These are phyloP conservation scores for Staphylotrichum tortipilum DNA, from an alignment of 495 filamentous ascomycete species.

Conservation along the genomic window DNA sequence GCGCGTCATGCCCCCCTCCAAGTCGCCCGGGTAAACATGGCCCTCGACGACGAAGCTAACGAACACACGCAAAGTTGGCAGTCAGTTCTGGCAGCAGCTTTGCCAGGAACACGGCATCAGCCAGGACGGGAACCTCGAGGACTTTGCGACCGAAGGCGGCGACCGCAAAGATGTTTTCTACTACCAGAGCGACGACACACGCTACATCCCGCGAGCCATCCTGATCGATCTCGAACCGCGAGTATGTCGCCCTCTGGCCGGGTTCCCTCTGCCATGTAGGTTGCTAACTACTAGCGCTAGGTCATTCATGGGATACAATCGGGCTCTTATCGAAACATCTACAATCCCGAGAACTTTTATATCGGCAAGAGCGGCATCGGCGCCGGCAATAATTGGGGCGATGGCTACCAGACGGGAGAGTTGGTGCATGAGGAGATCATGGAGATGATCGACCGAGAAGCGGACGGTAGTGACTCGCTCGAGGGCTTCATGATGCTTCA, in stretches of 20 bases:
- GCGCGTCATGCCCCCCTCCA: background rate
- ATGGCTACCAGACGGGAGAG: constrained; percentile 89
- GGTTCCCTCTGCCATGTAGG: background rate
- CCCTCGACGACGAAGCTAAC: background rate
- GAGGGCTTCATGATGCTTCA: constrained; percentile 99
- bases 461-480: constrained; percentile 92
- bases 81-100: constrained; percentile 95
- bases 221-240: constrained; percentile 90
- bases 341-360: constrained; percentile 99
- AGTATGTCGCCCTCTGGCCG: constrained; percentile 38
- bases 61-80: constrained; percentile 54
- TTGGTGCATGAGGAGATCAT: constrained; percentile 91
- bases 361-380: constrained; percentile 84
- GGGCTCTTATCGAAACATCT: constrained; percentile 92
- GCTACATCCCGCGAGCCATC: constrained; percentile 95
- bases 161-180: constrained; percentile 99
- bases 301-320: constrained; percentile 88
- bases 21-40: too few relatives aligned
- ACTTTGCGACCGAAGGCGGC: constrained; percentile 90
- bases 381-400: constrained; percentile 96
- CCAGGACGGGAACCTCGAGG: constrained; percentile 90
- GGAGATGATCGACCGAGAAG: constrained; percentile 99
- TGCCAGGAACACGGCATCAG: constrained; percentile 97
- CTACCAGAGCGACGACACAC: constrained; percentile 96
- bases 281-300: constrained; percentile 29